phyloP scores from a whole-genome alignment of 148 eudicot genomes.

The Vaccinium macrocarpon region DNA sequence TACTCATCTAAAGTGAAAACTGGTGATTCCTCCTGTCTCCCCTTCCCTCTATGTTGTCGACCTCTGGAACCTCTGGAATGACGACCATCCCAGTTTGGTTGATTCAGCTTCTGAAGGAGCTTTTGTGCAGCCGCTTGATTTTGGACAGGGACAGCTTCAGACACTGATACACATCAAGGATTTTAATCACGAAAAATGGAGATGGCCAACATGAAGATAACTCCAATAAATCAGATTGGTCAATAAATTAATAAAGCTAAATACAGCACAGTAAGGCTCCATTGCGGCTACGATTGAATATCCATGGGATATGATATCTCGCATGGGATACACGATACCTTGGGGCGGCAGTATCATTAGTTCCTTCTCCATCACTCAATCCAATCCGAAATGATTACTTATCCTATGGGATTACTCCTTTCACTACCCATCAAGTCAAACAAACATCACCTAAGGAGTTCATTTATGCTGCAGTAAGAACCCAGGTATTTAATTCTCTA shows the following conservation, averaged over 20 bases:
- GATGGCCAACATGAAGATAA: not conserved
- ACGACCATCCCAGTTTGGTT: conserved; percentile 39
- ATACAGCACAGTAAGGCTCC: not conserved
- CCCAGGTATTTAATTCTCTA: not conserved
- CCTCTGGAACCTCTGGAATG: conserved; percentile 48
- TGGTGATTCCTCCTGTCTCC: conserved; percentile 46
- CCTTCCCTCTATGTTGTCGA: conserved; percentile 59
- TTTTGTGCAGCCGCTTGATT: conserved; percentile 94
- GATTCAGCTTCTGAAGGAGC: conserved; percentile 75
- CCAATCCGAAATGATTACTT: not conserved
- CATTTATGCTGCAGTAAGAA: not conserved
- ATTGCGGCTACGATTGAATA: not conserved
- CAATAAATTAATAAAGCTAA: not conserved
- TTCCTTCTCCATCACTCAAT: not conserved
- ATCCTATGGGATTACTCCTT: not conserved
- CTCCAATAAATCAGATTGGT: not conserved
- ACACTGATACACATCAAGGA: conserved; percentile 41
- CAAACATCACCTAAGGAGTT: not conserved
- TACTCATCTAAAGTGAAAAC: conserved; percentile 84
- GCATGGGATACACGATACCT: not conserved
- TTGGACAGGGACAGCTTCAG: conserved; percentile 68
- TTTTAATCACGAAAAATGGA: not conserved
- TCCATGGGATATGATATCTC: not conserved
- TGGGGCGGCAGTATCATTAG: not conserved
- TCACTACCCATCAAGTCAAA: not conserved